phyloP scores from a whole-genome alignment of 768 basidiomycete genomes.

The Leccinum imitatum region DNA sequence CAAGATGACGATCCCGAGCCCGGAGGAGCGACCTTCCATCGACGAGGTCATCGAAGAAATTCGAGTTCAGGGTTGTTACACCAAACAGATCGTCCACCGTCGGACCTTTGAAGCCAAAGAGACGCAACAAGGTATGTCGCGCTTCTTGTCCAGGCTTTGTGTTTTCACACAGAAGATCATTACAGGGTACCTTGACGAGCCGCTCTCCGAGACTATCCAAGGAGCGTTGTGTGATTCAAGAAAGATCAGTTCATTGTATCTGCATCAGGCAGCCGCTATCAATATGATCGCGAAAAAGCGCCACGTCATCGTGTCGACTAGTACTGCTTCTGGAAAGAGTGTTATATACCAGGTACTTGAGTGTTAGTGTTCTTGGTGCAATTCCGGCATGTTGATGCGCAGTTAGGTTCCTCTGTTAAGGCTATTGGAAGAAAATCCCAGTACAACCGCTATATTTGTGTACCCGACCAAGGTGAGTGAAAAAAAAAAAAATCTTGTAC shows the following conservation, averaged over 20 bases:
- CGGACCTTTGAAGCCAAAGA: constrained; percentile 53
- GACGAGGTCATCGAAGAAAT: constrained; percentile 58
- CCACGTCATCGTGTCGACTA: constrained; percentile 86
- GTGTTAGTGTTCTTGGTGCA: not conserved
- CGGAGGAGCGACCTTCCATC: constrained; percentile 57
- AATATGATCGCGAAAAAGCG: constrained; percentile 54
- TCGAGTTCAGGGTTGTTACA: constrained; percentile 60
- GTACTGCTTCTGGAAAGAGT: constrained; percentile 89
- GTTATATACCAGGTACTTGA: constrained; percentile 75
- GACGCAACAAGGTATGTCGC: constrained; percentile 47
- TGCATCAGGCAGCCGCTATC: constrained; percentile 72
- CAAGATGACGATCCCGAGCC: constrained; percentile 34
- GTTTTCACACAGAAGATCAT: not conserved
- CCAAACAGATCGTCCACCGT: constrained; percentile 62
- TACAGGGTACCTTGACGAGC: constrained; percentile 49
- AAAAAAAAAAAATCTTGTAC: no score
- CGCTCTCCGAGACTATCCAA: constrained; percentile 56
- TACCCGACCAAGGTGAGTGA: constrained; percentile 79
- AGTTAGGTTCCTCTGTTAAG: constrained; percentile 67
- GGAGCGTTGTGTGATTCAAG: constrained; percentile 57
- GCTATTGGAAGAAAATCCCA: constrained; percentile 58
- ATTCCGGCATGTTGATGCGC: not conserved
- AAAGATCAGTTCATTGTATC: constrained; percentile 64
- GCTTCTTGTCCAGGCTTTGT: not conserved
- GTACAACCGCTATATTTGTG: constrained; percentile 75